A percentile compares a stretch with the other conserved stretches of the same genome.
Evolutionary conservation across 495 filamentous ascomycete genomes (phyloP).

Genomic region (Podospora bellae-mahoneyi): DNA sequence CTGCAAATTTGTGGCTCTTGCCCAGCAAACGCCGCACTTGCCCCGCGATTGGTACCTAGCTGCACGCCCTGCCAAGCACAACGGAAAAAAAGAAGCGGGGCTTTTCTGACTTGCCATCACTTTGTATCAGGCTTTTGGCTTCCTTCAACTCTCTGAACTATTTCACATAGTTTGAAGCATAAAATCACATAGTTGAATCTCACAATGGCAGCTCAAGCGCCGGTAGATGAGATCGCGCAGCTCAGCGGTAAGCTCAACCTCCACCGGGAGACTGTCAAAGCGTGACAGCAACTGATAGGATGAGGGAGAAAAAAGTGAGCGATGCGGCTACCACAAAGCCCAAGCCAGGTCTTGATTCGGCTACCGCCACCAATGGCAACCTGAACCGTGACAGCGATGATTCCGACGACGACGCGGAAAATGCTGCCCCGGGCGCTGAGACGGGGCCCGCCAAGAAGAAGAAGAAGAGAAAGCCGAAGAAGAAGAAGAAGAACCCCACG

Average conservation of each 20-base stretch:
- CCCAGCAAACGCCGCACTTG: slow-evolving; percentile 1
- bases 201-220: slow-evolving; percentile 44
- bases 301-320: slow-evolving; percentile 30
- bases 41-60: slow-evolving; percentile 18
- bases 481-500: slow-evolving; percentile 70
- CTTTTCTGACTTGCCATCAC: not conserved
- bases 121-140: slow-evolving; percentile 7
- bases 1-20: not conserved
- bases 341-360: slow-evolving; percentile 44
- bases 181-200: not conserved
- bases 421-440: slow-evolving; percentile 33
- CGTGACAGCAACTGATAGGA: not conserved
- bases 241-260: slow-evolving; percentile 33
- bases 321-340: slow-evolving; percentile 50
- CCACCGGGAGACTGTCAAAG: not conserved
- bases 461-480: slow-evolving; percentile 86
- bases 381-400: slow-evolving; percentile 65
- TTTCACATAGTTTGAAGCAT: not conserved
- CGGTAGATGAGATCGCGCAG: slow-evolving; percentile 38
- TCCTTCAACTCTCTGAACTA: not conserved
- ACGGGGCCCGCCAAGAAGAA: slow-evolving; percentile 52
- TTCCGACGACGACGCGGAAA: slow-evolving; percentile 60
- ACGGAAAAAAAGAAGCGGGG: not conserved
- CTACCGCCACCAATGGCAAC: slow-evolving; percentile 49
- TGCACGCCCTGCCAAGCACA: slow-evolving; percentile 1